Base-by-base conservation (phyloP, 495 filamentous ascomycete species). In the Podospora fimiseda region DNA sequence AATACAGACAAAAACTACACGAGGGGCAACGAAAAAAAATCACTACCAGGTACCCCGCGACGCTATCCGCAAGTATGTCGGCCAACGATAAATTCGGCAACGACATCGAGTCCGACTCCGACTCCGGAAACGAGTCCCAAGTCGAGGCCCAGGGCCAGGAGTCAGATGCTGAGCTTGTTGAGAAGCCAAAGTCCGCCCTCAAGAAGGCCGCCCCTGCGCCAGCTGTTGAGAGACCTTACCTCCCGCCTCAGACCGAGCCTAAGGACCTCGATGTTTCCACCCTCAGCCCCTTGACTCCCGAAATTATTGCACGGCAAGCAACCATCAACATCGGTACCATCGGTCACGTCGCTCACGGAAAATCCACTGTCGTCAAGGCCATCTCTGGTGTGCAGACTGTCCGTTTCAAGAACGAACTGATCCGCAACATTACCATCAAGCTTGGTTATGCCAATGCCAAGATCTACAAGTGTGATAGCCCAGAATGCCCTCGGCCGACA, bases 261-360 rank as follows among this genome's bases (percentile, higher is more conserved):
- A 78, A 83, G 59, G 83, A 87, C 53, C 76, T 98, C 55, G 89
- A 96, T 62, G 76, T 94, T 58, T 78, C 79, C 48, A 79, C 72
- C 21, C 72, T 98, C 55, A 88, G 76, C 48, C 94, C 93, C 37
- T 75, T 96, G 52, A 90, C 92, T 2, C 91, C 93, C 55, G 93
- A 97, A 64, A 96, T 98, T 61, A 98, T 98, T 66, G 83, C 87
- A 52, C 84, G 94, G 52, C 93, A 98, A 79, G 93, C 93, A 19
- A 98, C 94, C 33, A 95, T 96, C 76, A 98, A 98, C 74, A 96
- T 98, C 62, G 93, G 91, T 57, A 96, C 93, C 33, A 97, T 98
- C 70, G 93, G 93, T 44, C 94, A 97, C 70, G 92, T 96, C 78
- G 94, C 93, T 62, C 92, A 97, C 82, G 90, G 93, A 55, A 97